Evolutionary conservation across 129 eudicot genomes (phyloP), one percentile per base, ranked within the genome.

Genomic region (Pulicaria dysenterica): DNA sequence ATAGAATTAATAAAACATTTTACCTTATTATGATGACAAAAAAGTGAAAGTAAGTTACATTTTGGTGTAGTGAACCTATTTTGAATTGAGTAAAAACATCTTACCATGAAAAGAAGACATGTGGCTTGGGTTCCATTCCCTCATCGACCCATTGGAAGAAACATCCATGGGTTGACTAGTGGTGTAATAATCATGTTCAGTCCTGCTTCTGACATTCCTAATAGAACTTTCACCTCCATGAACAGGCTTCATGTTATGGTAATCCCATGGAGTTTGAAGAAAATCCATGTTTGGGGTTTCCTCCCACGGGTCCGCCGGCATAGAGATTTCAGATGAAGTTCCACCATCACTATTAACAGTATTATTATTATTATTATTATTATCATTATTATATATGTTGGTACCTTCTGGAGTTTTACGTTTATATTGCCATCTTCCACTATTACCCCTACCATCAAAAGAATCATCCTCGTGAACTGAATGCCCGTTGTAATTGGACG

Each of bases 151-250:
- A 67, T 46, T 67, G 3, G 89, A 67, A 67, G 80, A 66, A 64
- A 60, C 85, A 44, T 84, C 87, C 40, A 67, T 9, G 11, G 80
- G 69, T 38, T 17, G 76, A 36, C 77, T 81, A 67, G 79, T 39
- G 44, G 81, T 59, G 58, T 68, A 49, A 55, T 74, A 56, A 76
- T 64, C 80, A 50, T 31, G 57, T 61, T 78, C 54, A 51, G 58
- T 51, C 73, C 90, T 81, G 72, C 88, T 85, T 83, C 88, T 82
- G 66, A 88, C 90, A 74, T 85, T 88, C 73, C 88, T 77, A 15
- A 17, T 47, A 64, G 85, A 58, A 38, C 77, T 68, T 58, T 83
- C 95, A 40, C 83, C 80, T 6, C 84, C 83, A 43, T 82, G 80
- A 74, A 57, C 59, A 7, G 84, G 80, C 47, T 49, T 60, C 54